Evolutionary conservation across 2,329 filamentous ascomycete genomes (phyloP).

Genomic region (Stemphylium beticola): DNA sequence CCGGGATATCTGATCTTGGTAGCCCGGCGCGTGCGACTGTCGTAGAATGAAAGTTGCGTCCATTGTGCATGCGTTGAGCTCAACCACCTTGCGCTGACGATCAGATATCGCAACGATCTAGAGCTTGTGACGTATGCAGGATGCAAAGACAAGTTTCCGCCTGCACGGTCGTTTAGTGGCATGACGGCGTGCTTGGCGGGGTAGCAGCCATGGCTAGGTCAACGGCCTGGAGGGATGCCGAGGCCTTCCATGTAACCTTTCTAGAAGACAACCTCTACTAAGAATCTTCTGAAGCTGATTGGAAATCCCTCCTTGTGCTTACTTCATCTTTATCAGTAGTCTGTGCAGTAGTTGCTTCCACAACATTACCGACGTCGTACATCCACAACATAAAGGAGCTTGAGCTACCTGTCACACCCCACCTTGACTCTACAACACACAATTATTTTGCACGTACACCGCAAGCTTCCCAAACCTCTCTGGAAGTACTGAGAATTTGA

Average conservation of each 20-base stretch:
- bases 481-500: neutral
- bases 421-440: too few species aligned
- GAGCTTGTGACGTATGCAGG: neutral
- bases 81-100: neutral
- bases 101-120: neutral
- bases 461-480: neutral
- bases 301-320: too few species aligned
- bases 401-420: too few species aligned
- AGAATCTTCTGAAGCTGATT: too few species aligned
- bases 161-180: neutral
- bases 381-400: too few species aligned
- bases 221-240: neutral
- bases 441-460: too few species aligned
- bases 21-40: neutral
- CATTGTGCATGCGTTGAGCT: neutral
- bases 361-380: too few species aligned
- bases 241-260: neutral
- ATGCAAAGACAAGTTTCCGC: neutral
- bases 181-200: conserved; percentile 1
- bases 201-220: neutral
- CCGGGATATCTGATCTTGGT: neutral
- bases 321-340: too few species aligned
- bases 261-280: neutral
- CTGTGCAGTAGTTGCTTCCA: too few species aligned
- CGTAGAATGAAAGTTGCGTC: neutral